A percentile compares a stretch with the other conserved stretches of the same genome.
Conservation (phyloP, 305 asterid genomes). For the Lippia alba region DNA sequence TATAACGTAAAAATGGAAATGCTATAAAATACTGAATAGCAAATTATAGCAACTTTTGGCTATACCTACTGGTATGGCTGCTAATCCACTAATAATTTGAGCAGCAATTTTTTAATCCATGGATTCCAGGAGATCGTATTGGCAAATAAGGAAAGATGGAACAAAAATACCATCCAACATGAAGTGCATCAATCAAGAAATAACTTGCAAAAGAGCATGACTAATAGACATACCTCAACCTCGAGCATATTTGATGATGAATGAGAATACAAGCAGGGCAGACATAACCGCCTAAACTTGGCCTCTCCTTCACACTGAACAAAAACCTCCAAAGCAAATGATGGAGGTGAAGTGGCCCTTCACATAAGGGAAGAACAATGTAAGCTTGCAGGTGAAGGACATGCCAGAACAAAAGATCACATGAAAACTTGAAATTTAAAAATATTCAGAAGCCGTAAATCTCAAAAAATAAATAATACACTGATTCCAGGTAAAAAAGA, state of each 20-base stretch:
- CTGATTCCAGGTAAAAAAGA: conserved; percentile 7
- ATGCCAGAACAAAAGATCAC: conserved; percentile 17
- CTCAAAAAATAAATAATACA: conserved; percentile 7
- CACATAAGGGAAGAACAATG: conserved; percentile 30
- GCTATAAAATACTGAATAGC: conserved; percentile 12
- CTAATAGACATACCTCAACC: conserved; percentile 71
- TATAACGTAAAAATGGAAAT: conserved; percentile 1
- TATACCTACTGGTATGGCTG: background rate
- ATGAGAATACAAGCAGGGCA: conserved; percentile 91
- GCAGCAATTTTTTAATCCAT: background rate
- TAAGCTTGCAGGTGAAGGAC: conserved; percentile 31
- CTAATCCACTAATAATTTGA: background rate
- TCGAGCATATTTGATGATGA: conserved; percentile 95
- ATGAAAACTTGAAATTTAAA: conserved; percentile 6
- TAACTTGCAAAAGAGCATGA: conserved; percentile 13
- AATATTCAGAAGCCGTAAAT: conserved; percentile 12
- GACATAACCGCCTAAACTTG: conserved; percentile 90
- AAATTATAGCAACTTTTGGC: conserved; percentile 7
- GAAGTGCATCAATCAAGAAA: conserved; percentile 7
- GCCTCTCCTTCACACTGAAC: conserved; percentile 95
- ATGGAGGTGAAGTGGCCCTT: conserved; percentile 95
- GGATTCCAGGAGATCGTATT: background rate
- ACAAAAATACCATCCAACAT: conserved; percentile 13
- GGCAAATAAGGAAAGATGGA: conserved; percentile 26
- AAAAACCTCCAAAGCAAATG: conserved; percentile 88